Evolutionary conservation across 192 early-diverging fungal species (phyloP).

Genomic region (Podila epigama): DNA sequence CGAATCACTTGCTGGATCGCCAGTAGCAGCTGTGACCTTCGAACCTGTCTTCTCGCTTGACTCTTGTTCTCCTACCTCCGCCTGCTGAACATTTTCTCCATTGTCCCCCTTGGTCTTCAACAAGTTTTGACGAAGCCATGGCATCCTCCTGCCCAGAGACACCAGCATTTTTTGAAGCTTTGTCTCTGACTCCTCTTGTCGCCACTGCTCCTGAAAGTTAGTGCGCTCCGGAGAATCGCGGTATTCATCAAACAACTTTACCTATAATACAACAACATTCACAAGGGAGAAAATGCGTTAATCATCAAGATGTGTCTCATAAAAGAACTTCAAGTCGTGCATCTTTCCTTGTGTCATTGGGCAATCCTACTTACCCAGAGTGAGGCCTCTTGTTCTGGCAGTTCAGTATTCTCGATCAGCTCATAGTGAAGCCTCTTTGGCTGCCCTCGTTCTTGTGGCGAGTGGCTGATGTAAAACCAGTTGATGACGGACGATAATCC

Average conservation of each 20-base stretch:
- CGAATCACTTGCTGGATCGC: neutral
- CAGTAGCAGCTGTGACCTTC: neutral
- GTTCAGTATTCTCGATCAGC: conserved; percentile 51
- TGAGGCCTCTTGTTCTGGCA: conserved; percentile 58
- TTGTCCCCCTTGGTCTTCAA: conserved; percentile 13
- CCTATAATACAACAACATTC: conserved; percentile 43
- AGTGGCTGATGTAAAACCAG: conserved; percentile 82
- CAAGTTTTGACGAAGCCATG: conserved; percentile 64
- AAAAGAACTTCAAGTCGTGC: neutral
- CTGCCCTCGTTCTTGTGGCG: conserved; percentile 62
- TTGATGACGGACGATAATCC: conserved; percentile 81
- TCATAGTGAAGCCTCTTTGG: conserved; percentile 75
- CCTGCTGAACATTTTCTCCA: neutral
- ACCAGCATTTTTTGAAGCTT: conserved; percentile 75
- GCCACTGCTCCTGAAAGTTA: conserved; percentile 75
- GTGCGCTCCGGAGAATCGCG: conserved; percentile 63
- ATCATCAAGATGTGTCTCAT: neutral
- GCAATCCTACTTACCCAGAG: conserved; percentile 53
- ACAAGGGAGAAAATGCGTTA: neutral
- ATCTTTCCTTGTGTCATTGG: neutral
- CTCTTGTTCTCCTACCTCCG: neutral
- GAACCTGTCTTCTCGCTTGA: neutral
- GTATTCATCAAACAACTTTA: conserved; percentile 64
- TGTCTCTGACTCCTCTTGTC: conserved; percentile 71
- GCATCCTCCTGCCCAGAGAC: conserved; percentile 74